phyloP scores from a whole-genome alignment of 2,329 filamentous ascomycete genomes.

The Cucurbitaria berberidis region DNA sequence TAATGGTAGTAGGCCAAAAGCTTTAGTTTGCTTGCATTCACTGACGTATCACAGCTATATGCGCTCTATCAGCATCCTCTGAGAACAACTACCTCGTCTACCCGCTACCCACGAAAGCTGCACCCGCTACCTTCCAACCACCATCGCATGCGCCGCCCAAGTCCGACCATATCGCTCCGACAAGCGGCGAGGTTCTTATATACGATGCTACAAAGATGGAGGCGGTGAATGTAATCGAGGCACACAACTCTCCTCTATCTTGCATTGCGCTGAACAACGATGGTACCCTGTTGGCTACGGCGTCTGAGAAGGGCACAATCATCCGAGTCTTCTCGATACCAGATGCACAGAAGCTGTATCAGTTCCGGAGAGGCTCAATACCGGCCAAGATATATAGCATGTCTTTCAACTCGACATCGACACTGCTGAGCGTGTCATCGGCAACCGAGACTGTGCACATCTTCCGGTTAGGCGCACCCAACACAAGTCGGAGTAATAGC shows the following conservation, averaged over 20 bases:
- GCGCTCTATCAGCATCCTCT: constrained; percentile 89
- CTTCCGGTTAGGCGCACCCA: constrained; percentile 70
- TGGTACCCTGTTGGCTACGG: constrained; percentile 88
- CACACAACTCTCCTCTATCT: constrained; percentile 88
- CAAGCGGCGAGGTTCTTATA: constrained; percentile 88
- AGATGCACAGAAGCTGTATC: constrained; percentile 88
- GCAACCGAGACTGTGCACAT: constrained; percentile 97
- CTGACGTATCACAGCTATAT: constrained; percentile 68
- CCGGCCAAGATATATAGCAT: constrained; percentile 97
- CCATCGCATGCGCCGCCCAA: constrained; percentile 88
- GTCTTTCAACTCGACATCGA: constrained; percentile 96
- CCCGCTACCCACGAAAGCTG: constrained; percentile 74
- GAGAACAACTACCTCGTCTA: constrained; percentile 97
- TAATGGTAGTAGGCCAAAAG: constrained; percentile 62
- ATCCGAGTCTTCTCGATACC: constrained; percentile 95
- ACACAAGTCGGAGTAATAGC: constrained; percentile 44
- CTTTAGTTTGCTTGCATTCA: background rate
- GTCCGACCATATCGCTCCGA: constrained; percentile 75
- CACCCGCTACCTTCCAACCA: constrained; percentile 58
- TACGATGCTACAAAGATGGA: constrained; percentile 90
- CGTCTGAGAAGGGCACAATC: constrained; percentile 96
- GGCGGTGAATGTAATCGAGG: constrained; percentile 93
- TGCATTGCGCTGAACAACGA: constrained; percentile 92
- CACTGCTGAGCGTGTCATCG: constrained; percentile 91
- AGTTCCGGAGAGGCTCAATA: constrained; percentile 94